Evolutionary conservation across 148 eudicot genomes (phyloP).

Genomic region (Pouteria glomerata): DNA sequence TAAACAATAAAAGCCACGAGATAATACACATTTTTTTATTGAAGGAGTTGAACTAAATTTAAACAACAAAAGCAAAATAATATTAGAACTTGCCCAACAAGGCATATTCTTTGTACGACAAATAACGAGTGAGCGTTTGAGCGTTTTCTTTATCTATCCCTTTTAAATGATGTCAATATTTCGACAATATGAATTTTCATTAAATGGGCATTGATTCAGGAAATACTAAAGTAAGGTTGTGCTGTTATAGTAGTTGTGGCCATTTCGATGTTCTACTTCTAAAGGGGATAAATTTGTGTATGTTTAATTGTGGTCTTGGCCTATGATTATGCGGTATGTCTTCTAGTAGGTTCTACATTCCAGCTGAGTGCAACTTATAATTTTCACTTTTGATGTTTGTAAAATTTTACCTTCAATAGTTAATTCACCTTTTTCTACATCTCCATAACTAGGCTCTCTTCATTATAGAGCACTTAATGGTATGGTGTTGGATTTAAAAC

Average conservation of each 20-base stretch:
- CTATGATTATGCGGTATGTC: background rate
- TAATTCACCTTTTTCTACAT: background rate
- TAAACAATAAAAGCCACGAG: too few relatives aligned
- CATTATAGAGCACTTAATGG: background rate
- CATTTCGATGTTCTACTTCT: background rate
- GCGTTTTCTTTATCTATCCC: background rate
- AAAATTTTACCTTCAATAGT: background rate
- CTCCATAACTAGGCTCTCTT: background rate
- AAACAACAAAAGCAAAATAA: background rate
- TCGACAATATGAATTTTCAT: background rate
- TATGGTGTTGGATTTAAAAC: conserved; percentile 1
- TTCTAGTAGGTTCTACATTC: background rate
- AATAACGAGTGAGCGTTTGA: background rate
- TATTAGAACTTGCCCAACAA: too few relatives aligned
- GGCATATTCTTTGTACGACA: background rate
- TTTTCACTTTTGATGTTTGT: background rate
- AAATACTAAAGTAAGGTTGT: background rate
- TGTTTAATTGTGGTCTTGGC: background rate
- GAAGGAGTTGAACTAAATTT: background rate
- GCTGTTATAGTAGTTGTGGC: background rate
- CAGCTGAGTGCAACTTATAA: background rate
- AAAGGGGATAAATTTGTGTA: background rate
- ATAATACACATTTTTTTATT: background rate
- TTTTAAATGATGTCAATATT: background rate
- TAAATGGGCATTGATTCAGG: background rate